Evolutionary conservation across 768 basidiomycete genomes (phyloP).

Genomic region (Russula brevipes): DNA sequence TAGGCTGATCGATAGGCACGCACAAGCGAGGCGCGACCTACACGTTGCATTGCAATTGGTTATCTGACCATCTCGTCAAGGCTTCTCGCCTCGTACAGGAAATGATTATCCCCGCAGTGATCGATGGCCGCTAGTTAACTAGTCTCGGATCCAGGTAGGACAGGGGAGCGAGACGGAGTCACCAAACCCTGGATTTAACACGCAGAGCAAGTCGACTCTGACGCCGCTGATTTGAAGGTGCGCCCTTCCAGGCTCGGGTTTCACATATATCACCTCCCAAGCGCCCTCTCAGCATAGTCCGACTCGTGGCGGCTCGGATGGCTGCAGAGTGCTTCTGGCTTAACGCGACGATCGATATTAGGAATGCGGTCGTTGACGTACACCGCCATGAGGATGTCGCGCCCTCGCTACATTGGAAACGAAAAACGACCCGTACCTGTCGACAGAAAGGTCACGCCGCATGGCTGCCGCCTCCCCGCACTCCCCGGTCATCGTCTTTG

Average conservation of each 20-base stretch:
- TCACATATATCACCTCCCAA: background rate
- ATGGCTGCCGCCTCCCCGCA: background rate
- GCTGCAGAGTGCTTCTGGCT: conserved; percentile 5
- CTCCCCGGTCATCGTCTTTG: background rate
- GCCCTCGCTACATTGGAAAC: conserved; percentile 4
- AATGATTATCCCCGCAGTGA: background rate
- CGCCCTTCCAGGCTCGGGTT: too few species aligned
- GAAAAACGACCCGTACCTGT: background rate
- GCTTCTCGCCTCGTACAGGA: background rate
- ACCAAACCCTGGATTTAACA: too few species aligned
- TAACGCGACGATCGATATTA: conserved; percentile 6
- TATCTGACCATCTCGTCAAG: conserved; percentile 1
- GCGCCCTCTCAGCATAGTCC: background rate
- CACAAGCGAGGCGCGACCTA: conserved; percentile 7
- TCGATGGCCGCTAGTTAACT: background rate
- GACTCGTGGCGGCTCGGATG: background rate
- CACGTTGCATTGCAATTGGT: conserved; percentile 16
- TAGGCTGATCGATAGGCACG: conserved; percentile 19
- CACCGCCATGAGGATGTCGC: conserved; percentile 16
- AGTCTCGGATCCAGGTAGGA: background rate
- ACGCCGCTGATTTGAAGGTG: too few species aligned
- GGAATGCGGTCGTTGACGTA: conserved; percentile 17
- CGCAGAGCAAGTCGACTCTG: too few species aligned
- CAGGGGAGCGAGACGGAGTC: background rate
- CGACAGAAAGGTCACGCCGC: background rate